Percentiles rank a stretch among this genome's conserved stretches.
Conservation (phyloP, 2,329 filamentous ascomycete genomes). For the Paecilomyces variotii region DNA sequence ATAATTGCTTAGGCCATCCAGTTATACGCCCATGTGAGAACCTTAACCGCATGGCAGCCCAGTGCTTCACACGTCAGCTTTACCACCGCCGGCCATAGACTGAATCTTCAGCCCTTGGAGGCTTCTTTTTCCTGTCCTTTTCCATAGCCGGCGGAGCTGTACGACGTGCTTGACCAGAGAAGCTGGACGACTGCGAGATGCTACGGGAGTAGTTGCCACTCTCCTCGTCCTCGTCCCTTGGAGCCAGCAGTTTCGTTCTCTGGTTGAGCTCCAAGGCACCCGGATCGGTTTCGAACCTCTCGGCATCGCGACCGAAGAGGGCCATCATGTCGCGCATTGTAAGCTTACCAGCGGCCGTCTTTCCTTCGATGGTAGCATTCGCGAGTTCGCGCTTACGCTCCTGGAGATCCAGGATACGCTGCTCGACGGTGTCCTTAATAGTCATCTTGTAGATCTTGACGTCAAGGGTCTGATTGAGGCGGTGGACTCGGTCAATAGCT, state of each 20-base stretch:
- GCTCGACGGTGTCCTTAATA: conserved; percentile 78
- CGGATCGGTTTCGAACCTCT: conserved; percentile 39
- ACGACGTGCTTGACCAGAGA: conserved; percentile 11
- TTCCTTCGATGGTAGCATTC: conserved; percentile 81
- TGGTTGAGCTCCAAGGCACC: conserved; percentile 28
- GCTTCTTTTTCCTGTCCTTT: conserved; percentile 9
- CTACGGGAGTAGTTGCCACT: conserved; percentile 2
- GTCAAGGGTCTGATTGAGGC: conserved; percentile 92
- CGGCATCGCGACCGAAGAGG: conserved; percentile 68
- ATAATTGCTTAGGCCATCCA: background rate
- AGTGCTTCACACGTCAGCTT: background rate
- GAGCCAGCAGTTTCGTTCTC: conserved; percentile 21
- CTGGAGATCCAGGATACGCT: conserved; percentile 88
- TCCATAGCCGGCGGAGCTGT: conserved; percentile 13
- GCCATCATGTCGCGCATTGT: conserved; percentile 89
- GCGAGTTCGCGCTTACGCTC: conserved; percentile 88
- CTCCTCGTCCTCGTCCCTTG: conserved; percentile 16
- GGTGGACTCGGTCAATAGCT: conserved; percentile 95
- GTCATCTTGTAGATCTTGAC: conserved; percentile 94
- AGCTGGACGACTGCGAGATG: conserved; percentile 9
- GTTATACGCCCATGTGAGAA: background rate
- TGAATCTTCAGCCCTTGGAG: conserved; percentile 26
- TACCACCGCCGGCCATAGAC: conserved; percentile 37
- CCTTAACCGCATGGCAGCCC: background rate
- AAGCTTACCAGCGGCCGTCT: conserved; percentile 68